Evolutionary conservation across 78 protist species (phyloP).

Genomic region (Speleostelium caveatum): DNA sequence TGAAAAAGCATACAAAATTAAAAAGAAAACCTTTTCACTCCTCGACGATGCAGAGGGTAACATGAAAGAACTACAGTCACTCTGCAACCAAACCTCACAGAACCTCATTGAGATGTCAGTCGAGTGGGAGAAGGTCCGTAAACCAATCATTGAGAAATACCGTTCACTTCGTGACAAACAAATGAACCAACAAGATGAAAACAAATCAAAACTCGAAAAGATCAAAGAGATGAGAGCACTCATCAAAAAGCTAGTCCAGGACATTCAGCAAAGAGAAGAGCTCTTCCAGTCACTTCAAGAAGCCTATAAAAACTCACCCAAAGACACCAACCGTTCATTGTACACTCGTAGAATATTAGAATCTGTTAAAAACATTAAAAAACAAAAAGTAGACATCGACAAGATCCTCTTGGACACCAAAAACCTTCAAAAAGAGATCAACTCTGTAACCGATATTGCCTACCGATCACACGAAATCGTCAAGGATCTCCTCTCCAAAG

Average conservation of each 20-base stretch:
- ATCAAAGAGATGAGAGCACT: conserved; percentile 71
- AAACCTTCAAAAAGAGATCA: conserved; percentile 85
- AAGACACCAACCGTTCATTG: conserved; percentile 78
- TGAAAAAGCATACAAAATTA: conserved; percentile 72
- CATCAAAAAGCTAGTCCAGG: conserved; percentile 69
- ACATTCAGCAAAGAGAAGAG: conserved; percentile 79
- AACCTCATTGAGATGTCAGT: conserved; percentile 71
- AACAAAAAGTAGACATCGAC: conserved; percentile 86
- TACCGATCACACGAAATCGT: conserved; percentile 74
- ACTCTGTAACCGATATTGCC: conserved; percentile 66
- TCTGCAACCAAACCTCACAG: conserved; percentile 51
- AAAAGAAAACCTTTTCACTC: conserved; percentile 76
- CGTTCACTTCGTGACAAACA: conserved; percentile 60
- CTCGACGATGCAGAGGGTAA: conserved; percentile 84
- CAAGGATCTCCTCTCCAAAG: conserved; percentile 84
- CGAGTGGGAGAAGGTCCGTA: conserved; percentile 82
- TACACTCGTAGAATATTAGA: conserved; percentile 88
- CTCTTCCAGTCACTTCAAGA: conserved; percentile 62
- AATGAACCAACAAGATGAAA: conserved; percentile 27
- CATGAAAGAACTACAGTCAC: conserved; percentile 41
- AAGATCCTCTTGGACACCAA: conserved; percentile 84
- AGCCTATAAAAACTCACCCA: conserved; percentile 72
- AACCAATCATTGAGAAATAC: conserved; percentile 74
- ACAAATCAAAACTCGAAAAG: conserved; percentile 17
- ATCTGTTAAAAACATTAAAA: conserved; percentile 85